These are phyloP conservation scores for Phlyctochytrium arcticum DNA, from an alignment of 192 early-diverging fungal species.

Conservation along the genomic window DNA sequence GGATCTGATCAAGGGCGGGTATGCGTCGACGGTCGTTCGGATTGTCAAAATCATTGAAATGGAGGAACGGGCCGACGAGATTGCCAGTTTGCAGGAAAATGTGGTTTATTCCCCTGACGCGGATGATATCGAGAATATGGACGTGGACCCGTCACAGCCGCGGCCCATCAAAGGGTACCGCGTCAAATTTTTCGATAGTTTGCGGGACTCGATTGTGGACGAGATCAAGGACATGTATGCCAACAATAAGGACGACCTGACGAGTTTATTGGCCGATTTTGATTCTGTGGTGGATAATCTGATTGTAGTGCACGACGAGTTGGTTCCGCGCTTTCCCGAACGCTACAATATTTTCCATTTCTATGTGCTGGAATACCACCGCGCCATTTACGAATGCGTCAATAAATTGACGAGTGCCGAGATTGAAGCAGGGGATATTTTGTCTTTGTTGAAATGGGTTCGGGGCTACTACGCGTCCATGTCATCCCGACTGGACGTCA, in stretches of 20 bases:
- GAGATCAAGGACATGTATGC: slow-evolving; percentile 65
- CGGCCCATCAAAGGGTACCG: slow-evolving; percentile 65
- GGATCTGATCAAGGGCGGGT: slow-evolving; percentile 67
- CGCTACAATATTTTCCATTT: slow-evolving; percentile 94
- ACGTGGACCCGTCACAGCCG: slow-evolving; percentile 10
- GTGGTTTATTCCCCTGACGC: slow-evolving; percentile 3
- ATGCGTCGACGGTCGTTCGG: slow-evolving; percentile 72
- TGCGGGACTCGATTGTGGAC: slow-evolving; percentile 64
- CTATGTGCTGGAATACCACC: slow-evolving; percentile 94
- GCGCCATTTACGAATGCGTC: slow-evolving; percentile 77
- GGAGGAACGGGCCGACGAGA: slow-evolving; percentile 88
- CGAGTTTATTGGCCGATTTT: slow-evolving; percentile 56
- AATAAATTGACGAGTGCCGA: slow-evolving; percentile 64
- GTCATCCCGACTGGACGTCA: slow-evolving; percentile 78
- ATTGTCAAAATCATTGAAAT: slow-evolving; percentile 92
- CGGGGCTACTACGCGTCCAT: slow-evolving; percentile 89
- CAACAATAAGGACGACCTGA: slow-evolving; percentile 55
- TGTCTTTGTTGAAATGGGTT: slow-evolving; percentile 82
- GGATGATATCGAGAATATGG: neutral
- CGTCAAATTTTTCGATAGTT: slow-evolving; percentile 72
- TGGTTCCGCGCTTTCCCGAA: slow-evolving; percentile 83
- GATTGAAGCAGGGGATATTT: slow-evolving; percentile 84
- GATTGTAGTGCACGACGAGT: slow-evolving; percentile 79
- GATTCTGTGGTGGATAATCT: slow-evolving; percentile 90
- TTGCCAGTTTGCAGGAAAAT: slow-evolving; percentile 46